These are phyloP conservation scores for Stagonosporopsis chrysanthemi DNA, from an alignment of 2,329 filamentous ascomycete species.

Conservation along the genomic window DNA sequence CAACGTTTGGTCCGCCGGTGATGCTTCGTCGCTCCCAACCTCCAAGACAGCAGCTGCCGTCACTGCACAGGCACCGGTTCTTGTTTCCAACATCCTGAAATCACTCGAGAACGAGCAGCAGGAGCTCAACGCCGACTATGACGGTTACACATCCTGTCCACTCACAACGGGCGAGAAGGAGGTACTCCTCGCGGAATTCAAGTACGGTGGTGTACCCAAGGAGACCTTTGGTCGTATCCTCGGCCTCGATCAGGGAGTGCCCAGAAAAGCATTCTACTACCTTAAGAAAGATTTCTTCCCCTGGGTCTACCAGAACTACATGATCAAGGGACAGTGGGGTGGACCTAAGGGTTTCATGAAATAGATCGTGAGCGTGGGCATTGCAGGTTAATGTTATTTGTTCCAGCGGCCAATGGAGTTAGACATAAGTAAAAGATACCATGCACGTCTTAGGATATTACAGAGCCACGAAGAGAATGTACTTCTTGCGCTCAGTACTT, in stretches of 20 bases:
- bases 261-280: conserved; percentile 66
- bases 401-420: neutral
- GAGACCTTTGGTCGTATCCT: conserved; percentile 65
- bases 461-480: neutral
- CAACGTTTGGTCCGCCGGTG: conserved; percentile 51
- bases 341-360: conserved; percentile 62
- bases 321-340: conserved; percentile 69
- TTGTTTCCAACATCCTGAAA: conserved; percentile 47
- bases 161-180: conserved; percentile 62
- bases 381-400: neutral
- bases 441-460: conserved; percentile 7
- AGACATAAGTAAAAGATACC: conserved; percentile 15
- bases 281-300: conserved; percentile 73
- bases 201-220: conserved; percentile 68
- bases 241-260: conserved; percentile 65
- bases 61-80: conserved; percentile 47
- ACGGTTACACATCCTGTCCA: conserved; percentile 53
- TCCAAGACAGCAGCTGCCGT: conserved; percentile 52
- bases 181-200: conserved; percentile 70
- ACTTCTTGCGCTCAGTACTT: neutral
- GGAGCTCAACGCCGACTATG: conserved; percentile 32
- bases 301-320: conserved; percentile 68
- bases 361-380: conserved; percentile 3
- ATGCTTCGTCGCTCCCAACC: conserved; percentile 49
- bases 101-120: conserved; percentile 35